Percentiles rank a stretch among this genome's conserved stretches.
Evolutionary conservation across 164 flowering plant genomes (phyloP).

Genomic region (Buxus sempervirens): DNA sequence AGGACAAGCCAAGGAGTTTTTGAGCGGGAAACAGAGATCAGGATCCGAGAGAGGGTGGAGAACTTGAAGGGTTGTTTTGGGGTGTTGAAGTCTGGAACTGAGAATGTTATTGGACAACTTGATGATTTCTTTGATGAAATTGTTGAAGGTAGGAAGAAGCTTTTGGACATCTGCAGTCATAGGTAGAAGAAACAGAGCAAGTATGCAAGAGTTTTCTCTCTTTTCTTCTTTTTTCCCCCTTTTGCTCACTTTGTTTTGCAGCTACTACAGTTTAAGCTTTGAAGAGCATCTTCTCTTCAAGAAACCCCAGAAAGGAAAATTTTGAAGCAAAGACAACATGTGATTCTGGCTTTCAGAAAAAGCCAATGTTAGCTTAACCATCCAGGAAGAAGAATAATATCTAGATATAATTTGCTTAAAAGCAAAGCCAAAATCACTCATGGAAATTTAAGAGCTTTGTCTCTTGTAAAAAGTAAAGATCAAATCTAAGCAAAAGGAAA

Average conservation of each 20-base stretch:
- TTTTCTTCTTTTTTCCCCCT: not conserved
- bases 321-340: not conserved
- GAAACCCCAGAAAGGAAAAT: not conserved
- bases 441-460: constrained; percentile 3
- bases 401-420: constrained; percentile 9
- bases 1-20: constrained; percentile 26
- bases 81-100: constrained; percentile 63
- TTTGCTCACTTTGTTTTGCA: constrained; percentile 23
- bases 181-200: constrained; percentile 33
- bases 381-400: not conserved
- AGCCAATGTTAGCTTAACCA: constrained; percentile 2
- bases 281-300: constrained; percentile 12
- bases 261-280: constrained; percentile 18
- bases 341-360: constrained; percentile 3
- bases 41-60: constrained; percentile 60
- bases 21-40: constrained; percentile 40
- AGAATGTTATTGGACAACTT: constrained; percentile 65
- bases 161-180: constrained; percentile 85
- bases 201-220: not conserved
- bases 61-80: constrained; percentile 62
- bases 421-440: constrained; percentile 11
- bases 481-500: not conserved
- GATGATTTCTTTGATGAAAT: constrained; percentile 98
- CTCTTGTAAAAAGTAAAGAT: constrained; percentile 6
- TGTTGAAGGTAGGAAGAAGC: constrained; percentile 93